A percentile compares a stretch with the other conserved stretches of the same genome.
These are phyloP conservation scores for Podospora tetraspora DNA, from an alignment of 495 filamentous ascomycete genomes.

Conservation along the genomic window DNA sequence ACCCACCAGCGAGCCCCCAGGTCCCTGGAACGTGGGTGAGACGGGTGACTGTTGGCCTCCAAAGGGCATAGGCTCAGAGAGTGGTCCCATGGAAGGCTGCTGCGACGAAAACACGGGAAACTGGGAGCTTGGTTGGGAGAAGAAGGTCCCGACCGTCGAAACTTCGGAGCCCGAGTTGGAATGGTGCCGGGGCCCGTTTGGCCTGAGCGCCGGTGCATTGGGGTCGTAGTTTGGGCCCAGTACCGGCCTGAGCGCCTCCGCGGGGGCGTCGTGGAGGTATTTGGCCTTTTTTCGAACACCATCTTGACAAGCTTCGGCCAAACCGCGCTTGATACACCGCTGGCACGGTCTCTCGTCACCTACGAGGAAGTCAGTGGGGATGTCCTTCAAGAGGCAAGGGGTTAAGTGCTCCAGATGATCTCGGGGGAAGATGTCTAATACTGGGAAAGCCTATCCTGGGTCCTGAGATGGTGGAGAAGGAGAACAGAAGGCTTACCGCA, in stretches of 20 bases:
- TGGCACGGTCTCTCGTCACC: slow-evolving; percentile 83
- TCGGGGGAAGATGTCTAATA: too few species aligned
- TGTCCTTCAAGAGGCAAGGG: background rate
- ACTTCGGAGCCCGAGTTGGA: slow-evolving; percentile 32
- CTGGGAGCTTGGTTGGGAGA: slow-evolving; percentile 34
- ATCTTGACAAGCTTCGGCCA: slow-evolving; percentile 87
- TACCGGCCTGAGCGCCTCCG: slow-evolving; percentile 57
- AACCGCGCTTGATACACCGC: slow-evolving; percentile 86
- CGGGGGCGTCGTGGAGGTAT: slow-evolving; percentile 92
- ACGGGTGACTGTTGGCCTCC: slow-evolving; percentile 62
- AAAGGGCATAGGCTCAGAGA: slow-evolving; percentile 51
- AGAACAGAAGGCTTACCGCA: slow-evolving; percentile 67
- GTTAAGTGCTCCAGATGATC: background rate
- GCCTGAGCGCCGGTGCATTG: slow-evolving; percentile 32
- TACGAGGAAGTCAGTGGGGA: slow-evolving; percentile 20
- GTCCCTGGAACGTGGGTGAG: slow-evolving; percentile 57
- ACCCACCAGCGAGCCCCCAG: slow-evolving; percentile 18
- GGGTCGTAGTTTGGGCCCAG: slow-evolving; percentile 52
- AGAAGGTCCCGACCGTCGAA: slow-evolving; percentile 31
- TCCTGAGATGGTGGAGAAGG: background rate
- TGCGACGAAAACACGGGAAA: slow-evolving; percentile 30
- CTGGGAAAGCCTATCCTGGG: too few species aligned
- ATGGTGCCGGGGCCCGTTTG: slow-evolving; percentile 28
- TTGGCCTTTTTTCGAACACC: slow-evolving; percentile 98
- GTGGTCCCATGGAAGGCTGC: slow-evolving; percentile 22